These are phyloP conservation scores for Lodderomyces oxycetoniae DNA, from an alignment of 1,139 yeast species.

Conservation along the genomic window DNA sequence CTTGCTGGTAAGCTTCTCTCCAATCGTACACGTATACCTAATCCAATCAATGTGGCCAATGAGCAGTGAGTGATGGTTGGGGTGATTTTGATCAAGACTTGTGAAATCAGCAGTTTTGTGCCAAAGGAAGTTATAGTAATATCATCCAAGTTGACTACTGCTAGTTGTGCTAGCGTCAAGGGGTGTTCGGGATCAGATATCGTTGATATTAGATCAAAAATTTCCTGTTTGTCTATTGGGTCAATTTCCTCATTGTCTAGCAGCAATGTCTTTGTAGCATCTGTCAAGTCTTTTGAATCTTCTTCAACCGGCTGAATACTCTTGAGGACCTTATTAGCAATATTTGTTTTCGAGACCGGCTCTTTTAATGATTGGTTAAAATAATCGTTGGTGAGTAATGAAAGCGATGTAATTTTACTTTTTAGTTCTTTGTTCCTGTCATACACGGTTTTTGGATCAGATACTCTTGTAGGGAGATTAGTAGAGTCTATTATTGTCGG, in stretches of 20 bases:
- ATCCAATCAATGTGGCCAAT: constrained; percentile 89
- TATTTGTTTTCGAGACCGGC: background rate
- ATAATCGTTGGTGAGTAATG: constrained; percentile 7
- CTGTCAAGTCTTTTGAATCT: constrained; percentile 7
- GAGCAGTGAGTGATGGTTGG: constrained; percentile 99
- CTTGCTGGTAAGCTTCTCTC: constrained; percentile 87
- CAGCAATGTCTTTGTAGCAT: constrained; percentile 2
- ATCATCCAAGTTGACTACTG: constrained; percentile 84
- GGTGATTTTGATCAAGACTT: constrained; percentile 78
- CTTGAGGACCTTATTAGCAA: background rate
- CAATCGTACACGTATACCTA: constrained; percentile 87
- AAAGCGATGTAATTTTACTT: constrained; percentile 9
- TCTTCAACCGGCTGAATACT: background rate
- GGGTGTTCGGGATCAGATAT: constrained; percentile 99
- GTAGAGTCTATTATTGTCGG: constrained; percentile 79
- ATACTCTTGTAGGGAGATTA: constrained; percentile 64
- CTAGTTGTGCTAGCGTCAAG: constrained; percentile 85
- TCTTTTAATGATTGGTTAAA: background rate
- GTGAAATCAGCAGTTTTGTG: constrained; percentile 51
- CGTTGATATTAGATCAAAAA: constrained; percentile 66
- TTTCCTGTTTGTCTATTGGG: constrained; percentile 64
- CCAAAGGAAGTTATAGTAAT: constrained; percentile 47
- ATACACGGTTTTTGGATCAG: background rate
- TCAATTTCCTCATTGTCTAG: constrained; percentile 48
- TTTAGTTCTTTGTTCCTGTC: constrained; percentile 4